Conservation (phyloP, 2,329 filamentous ascomycete genomes). For the Pseudogymnoascus verrucosus region DNA sequence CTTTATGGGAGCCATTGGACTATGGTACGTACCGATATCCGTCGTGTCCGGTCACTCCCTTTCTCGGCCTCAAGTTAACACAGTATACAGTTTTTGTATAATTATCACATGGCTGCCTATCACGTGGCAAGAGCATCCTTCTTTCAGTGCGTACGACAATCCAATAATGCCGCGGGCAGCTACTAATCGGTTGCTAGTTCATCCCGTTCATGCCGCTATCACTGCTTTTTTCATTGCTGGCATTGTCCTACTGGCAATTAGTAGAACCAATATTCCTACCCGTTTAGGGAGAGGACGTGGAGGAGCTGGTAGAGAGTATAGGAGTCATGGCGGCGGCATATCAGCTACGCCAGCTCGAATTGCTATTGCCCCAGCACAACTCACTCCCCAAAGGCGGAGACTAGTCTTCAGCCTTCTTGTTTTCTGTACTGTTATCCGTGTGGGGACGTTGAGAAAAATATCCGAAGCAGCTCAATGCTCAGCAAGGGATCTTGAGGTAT, state of each 20-base stretch:
- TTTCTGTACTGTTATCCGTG: slow-evolving; percentile 2
- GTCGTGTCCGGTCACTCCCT: background rate
- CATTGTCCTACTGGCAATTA: background rate
- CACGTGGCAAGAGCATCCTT: slow-evolving; percentile 8
- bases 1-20: slow-evolving; percentile 1
- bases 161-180: background rate
- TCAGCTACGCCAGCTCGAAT: background rate
- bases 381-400: background rate
- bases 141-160: background rate
- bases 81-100: slow-evolving; percentile 4
- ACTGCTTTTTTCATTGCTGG: background rate
- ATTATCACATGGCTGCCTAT: slow-evolving; percentile 1
- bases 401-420: background rate
- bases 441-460: slow-evolving; percentile 8
- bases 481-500: slow-evolving; percentile 9
- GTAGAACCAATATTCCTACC: background rate
- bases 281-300: slow-evolving; percentile 2
- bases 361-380: background rate
- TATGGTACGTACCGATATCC: slow-evolving; percentile 2
- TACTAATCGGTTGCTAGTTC: background rate
- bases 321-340: background rate
- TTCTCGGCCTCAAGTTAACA: background rate
- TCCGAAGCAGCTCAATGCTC: slow-evolving; percentile 1
- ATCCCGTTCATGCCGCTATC: background rate
- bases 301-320: slow-evolving; percentile 7